Conservation (phyloP, 2,329 filamentous ascomycete species). For the Aspergillus neotritici region DNA sequence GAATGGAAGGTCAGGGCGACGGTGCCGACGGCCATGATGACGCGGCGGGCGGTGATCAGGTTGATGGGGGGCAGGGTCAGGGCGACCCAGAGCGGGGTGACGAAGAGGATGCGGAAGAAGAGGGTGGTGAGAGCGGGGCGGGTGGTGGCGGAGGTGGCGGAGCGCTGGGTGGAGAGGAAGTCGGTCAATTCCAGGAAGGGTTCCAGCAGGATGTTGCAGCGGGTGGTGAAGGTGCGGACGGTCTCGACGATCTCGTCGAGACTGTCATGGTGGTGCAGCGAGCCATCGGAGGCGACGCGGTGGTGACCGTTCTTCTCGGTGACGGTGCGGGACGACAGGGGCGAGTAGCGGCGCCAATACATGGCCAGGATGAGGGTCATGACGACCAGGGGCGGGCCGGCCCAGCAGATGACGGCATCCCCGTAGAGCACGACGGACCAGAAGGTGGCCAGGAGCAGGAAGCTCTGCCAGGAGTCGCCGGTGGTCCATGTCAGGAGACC, state of each 20-base stretch:
- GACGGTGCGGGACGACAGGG: conserved; percentile 79
- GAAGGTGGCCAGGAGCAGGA: conserved; percentile 75
- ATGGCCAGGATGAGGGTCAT: conserved; percentile 77
- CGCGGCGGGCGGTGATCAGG: conserved; percentile 78
- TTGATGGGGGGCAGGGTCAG: conserved; percentile 76
- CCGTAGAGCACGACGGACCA: conserved; percentile 86
- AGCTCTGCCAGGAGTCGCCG: conserved; percentile 93
- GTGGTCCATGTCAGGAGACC: conserved; percentile 92
- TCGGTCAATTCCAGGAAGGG: conserved; percentile 85
- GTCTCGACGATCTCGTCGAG: conserved; percentile 96
- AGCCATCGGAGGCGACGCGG: conserved; percentile 52
- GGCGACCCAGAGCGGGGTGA: conserved; percentile 81
- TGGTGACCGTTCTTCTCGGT: conserved; percentile 57
- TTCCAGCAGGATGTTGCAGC: conserved; percentile 88
- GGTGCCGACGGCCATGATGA: conserved; percentile 81
- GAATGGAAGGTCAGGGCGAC: conserved; percentile 88
- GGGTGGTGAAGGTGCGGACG: conserved; percentile 78
- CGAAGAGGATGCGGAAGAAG: conserved; percentile 79
- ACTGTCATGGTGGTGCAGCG: conserved; percentile 80
- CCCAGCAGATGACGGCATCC: conserved; percentile 71
- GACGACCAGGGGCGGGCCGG: conserved; percentile 78
- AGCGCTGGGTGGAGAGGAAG: conserved; percentile 85
- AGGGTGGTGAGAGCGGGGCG: conserved; percentile 82
- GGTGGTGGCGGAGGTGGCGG: conserved; percentile 85
- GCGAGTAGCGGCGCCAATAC: conserved; percentile 86